Evolutionary conservation across 2,329 filamentous ascomycete species (phyloP), one percentile per base, ranked within the genome.

Genomic region (Monilinia vaccinii-corymbosi): DNA sequence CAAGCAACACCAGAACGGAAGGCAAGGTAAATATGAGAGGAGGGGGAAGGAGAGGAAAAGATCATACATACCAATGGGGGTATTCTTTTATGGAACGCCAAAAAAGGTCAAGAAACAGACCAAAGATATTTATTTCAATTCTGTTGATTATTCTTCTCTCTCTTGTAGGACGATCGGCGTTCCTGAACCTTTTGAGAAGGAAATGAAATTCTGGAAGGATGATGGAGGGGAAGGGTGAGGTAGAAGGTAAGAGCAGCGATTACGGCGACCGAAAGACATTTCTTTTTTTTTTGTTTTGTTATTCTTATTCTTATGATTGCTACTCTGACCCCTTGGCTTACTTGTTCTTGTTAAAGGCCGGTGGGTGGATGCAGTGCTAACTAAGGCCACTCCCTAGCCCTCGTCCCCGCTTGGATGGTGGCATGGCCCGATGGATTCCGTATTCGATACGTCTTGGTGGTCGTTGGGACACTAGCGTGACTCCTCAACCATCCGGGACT

Each of bases 1-100:
- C 13, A 59, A 46, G 56, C 47, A 23, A 50, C 11, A 34, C 46
- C 14, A 52, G 16, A 52, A 36, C 25, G 7, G 34, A 51, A 40
- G 40, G 38, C 40, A 36, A 52, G 40, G 38, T 52, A 36, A 52
- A 53, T 13, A 45, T 11, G 8, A n/a, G 46, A 50, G 16, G n/a
- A 31, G 40, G 28, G 46, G 31, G 44, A 6, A 4, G 48, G 18
- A 11, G 44, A 6, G 6, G 48, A 23, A 10, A 34, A 42, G 25
- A 53, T 45, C 47, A 46, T 38, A 59, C 57, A 18, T 47, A 59
- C 57, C 57, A 59, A 59, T 53, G 31, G 38, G 36, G 40, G 55
- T 31, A 49, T 38, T 50, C 38, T 42, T 31, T 42, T 9, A 44
- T 21, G 25, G 38, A 42, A 44, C 6, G 50, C 18, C 31, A 44